Evolutionary conservation across 1,139 yeast species (phyloP).

Genomic region (Candida pseudoviswanathii): DNA sequence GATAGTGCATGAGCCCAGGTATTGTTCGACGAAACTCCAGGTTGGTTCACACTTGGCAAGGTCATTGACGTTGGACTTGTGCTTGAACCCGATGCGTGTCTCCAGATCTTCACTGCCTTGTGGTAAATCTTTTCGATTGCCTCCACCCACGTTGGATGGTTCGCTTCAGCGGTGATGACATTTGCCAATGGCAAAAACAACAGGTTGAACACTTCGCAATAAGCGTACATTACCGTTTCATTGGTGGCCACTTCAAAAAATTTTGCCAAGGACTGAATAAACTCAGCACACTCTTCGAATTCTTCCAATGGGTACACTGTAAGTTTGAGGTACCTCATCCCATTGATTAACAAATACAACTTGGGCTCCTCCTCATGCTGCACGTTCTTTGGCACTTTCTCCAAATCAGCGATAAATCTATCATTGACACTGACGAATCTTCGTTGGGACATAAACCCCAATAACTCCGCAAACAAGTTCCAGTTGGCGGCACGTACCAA

Average conservation of each 20-base stretch:
- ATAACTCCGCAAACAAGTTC: constrained; percentile 85
- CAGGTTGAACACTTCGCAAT: constrained; percentile 79
- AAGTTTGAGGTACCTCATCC: constrained; percentile 83
- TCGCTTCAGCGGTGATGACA: constrained; percentile 86
- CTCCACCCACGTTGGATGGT: constrained; percentile 93
- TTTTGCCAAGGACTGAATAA: constrained; percentile 80
- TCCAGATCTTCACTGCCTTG: constrained; percentile 47
- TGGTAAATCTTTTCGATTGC: constrained; percentile 67
- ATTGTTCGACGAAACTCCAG: constrained; percentile 25
- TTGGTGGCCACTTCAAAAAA: constrained; percentile 72
- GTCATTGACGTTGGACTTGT: constrained; percentile 6
- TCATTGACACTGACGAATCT: constrained; percentile 89
- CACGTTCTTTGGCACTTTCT: constrained; percentile 65
- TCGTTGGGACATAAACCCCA: constrained; percentile 88
- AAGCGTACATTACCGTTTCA: constrained; percentile 68
- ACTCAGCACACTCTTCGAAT: constrained; percentile 92
- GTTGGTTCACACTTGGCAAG: constrained; percentile 8
- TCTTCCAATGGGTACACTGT: constrained; percentile 84
- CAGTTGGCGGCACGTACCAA: constrained; percentile 87
- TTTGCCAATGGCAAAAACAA: constrained; percentile 83
- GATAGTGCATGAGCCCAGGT: constrained; percentile 77
- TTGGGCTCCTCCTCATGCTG: constrained; percentile 66
- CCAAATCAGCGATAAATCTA: constrained; percentile 89
- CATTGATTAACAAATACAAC: constrained; percentile 76
- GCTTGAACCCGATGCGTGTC: constrained; percentile 14